phyloP scores from a whole-genome alignment of 805 yeast genomes.

The Cyberlindnera euphorbiae region DNA sequence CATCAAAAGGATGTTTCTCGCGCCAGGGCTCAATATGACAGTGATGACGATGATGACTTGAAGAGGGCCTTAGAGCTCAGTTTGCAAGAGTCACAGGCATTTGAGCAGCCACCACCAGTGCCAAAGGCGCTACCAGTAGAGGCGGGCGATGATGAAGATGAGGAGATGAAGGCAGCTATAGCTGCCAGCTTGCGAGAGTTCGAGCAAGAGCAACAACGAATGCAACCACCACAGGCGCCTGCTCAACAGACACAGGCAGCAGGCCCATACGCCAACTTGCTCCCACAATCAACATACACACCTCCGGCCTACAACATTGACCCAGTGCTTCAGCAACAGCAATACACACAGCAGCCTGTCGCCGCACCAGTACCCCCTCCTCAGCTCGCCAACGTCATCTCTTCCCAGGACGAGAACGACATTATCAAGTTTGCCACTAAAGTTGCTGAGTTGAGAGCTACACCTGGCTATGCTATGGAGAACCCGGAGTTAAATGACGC shows the following conservation, averaged over 20 bases:
- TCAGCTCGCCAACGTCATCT: slow-evolving; percentile 16
- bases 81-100: slow-evolving; percentile 45
- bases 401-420: slow-evolving; percentile 63
- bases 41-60: slow-evolving; percentile 71
- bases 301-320: slow-evolving; percentile 1
- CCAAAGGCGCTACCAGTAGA: slow-evolving; percentile 1
- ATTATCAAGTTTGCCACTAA: slow-evolving; percentile 66
- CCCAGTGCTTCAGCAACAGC: not conserved
- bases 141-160: slow-evolving; percentile 62
- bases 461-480: slow-evolving; percentile 11
- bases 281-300: slow-evolving; percentile 15
- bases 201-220: slow-evolving; percentile 32
- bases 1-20: slow-evolving; percentile 24
- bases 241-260: slow-evolving; percentile 10
- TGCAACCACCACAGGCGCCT: slow-evolving; percentile 17
- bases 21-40: slow-evolving; percentile 26
- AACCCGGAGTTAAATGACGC: slow-evolving; percentile 46
- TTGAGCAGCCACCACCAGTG: slow-evolving; percentile 24
- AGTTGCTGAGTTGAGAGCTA: slow-evolving; percentile 37
- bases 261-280: slow-evolving; percentile 17
- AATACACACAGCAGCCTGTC: slow-evolving; percentile 19
- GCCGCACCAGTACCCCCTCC: slow-evolving; percentile 6
- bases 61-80: slow-evolving; percentile 76
- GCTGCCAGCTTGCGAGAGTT: slow-evolving; percentile 83
- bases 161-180: slow-evolving; percentile 89